Evolutionary conservation across 2,329 filamentous ascomycete species (phyloP).

Genomic region (Tolypocladium sp.): DNA sequence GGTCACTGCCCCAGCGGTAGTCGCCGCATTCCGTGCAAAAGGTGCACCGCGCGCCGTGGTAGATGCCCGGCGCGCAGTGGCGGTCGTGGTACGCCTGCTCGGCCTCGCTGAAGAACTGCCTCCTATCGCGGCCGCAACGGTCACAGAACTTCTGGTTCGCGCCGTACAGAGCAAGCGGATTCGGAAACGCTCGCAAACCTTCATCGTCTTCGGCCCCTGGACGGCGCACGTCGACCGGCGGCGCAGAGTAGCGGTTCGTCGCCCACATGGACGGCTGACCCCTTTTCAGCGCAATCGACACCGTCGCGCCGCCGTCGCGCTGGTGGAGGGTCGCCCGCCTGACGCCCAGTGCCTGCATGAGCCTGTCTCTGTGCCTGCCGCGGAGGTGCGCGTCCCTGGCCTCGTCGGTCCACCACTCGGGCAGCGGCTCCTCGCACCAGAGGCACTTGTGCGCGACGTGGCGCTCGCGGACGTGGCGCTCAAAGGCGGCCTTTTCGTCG

Average conservation of each 20-base stretch:
- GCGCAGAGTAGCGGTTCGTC: not conserved
- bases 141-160: conserved; percentile 3
- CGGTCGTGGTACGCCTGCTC: conserved; percentile 5
- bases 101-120: not conserved
- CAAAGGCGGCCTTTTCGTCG: conserved; percentile 18
- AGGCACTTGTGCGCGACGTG: conserved; percentile 25
- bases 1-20: not conserved
- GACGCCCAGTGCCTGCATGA: conserved; percentile 8
- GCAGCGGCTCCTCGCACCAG: conserved; percentile 24
- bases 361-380: conserved; percentile 15
- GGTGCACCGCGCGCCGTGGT: not conserved
- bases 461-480: conserved; percentile 22
- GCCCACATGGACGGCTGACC: not conserved
- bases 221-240: not conserved
- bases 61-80: not conserved
- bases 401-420: conserved; percentile 15
- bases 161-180: not conserved
- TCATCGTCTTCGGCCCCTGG: not conserved
- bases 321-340: not conserved
- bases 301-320: not conserved
- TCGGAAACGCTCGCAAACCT: not conserved
- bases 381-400: conserved; percentile 19
- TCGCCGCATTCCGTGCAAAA: conserved; percentile 7
- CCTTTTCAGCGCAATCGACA: conserved; percentile 1
- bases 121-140: conserved; percentile 3